These are phyloP conservation scores for Hemileia vastatrix DNA, from an alignment of 1,284 basidiomycete species.

Conservation along the genomic window DNA sequence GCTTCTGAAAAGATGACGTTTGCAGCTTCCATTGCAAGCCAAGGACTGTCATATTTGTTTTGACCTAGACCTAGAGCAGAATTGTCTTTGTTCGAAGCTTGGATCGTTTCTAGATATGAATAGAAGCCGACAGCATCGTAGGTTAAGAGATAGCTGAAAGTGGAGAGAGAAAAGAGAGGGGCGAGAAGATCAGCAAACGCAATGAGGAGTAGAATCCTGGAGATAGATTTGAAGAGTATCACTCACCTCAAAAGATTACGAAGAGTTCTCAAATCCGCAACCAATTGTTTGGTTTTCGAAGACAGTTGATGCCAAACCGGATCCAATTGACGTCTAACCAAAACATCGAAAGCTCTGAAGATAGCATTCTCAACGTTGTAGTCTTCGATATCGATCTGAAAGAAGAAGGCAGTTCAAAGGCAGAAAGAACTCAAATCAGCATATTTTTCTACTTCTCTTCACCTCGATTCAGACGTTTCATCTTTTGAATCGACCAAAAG, in stretches of 20 bases:
- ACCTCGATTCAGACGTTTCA: too few species aligned
- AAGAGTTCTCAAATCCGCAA: slow-evolving; percentile 74
- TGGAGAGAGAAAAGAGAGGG: not conserved
- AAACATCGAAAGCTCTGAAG: slow-evolving; percentile 80
- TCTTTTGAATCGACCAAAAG: not conserved
- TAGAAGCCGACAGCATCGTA: slow-evolving; percentile 88
- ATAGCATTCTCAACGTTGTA: slow-evolving; percentile 86
- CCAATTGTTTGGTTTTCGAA: slow-evolving; percentile 78
- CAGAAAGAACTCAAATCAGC: too few species aligned
- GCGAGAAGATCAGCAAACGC: not conserved
- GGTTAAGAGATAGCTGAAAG: slow-evolving; percentile 69
- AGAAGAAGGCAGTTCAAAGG: not conserved
- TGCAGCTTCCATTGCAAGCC: slow-evolving; percentile 83
- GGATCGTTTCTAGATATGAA: slow-evolving; percentile 78
- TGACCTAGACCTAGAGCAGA: slow-evolving; percentile 19
- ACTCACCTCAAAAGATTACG: slow-evolving; percentile 70
- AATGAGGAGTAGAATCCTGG: not conserved
- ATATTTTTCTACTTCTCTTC: too few species aligned
- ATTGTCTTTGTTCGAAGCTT: slow-evolving; percentile 56
- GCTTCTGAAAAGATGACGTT: slow-evolving; percentile 74
- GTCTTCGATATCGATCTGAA: slow-evolving; percentile 83
- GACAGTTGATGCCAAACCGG: slow-evolving; percentile 95
- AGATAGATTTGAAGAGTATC: not conserved
- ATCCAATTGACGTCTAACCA: slow-evolving; percentile 79
- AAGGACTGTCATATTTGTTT: slow-evolving; percentile 59